Conservation (phyloP, 2,329 filamentous ascomycete genomes). For the Diplodia mutila region DNA sequence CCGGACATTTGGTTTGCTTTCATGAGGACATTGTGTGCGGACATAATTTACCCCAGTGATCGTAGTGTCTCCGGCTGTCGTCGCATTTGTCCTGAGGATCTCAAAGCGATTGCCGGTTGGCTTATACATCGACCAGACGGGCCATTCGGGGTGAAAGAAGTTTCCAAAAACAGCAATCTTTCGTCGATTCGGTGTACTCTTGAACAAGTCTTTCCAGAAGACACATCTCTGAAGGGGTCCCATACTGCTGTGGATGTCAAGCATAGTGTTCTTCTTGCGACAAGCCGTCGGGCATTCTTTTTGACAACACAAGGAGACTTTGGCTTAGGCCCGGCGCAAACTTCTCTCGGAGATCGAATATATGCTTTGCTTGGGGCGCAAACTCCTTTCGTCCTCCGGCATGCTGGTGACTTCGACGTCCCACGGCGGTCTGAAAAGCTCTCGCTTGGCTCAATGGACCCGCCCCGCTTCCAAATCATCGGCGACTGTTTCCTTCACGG, state of each 20-base stretch:
- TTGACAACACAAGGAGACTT: not conserved
- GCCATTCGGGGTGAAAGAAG: constrained; percentile 2
- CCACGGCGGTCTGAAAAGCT: not conserved
- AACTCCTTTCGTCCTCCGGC: constrained; percentile 29
- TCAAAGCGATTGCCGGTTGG: not conserved
- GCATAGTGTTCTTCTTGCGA: constrained; percentile 26
- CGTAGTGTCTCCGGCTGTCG: not conserved
- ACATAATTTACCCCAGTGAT: not conserved
- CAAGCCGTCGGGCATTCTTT: constrained; percentile 24
- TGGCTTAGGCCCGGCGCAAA: constrained; percentile 27
- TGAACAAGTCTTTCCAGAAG: not conserved
- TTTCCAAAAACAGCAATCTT: not conserved
- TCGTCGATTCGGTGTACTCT: not conserved
- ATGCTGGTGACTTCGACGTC: not conserved
- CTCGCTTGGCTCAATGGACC: no score
- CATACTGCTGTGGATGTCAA: not conserved
- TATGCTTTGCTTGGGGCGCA: constrained; percentile 27
- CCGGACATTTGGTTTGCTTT: not conserved
- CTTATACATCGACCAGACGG: not conserved
- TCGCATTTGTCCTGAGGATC: not conserved
- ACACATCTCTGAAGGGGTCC: not conserved
- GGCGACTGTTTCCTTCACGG: constrained; percentile 28
- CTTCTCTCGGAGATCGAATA: constrained; percentile 26
- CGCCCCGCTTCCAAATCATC: constrained; percentile 14
- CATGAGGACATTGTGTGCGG: not conserved